Evolutionary conservation across 805 yeast genomes (phyloP).

Genomic region (Yamadazyma paraphyllophila): DNA sequence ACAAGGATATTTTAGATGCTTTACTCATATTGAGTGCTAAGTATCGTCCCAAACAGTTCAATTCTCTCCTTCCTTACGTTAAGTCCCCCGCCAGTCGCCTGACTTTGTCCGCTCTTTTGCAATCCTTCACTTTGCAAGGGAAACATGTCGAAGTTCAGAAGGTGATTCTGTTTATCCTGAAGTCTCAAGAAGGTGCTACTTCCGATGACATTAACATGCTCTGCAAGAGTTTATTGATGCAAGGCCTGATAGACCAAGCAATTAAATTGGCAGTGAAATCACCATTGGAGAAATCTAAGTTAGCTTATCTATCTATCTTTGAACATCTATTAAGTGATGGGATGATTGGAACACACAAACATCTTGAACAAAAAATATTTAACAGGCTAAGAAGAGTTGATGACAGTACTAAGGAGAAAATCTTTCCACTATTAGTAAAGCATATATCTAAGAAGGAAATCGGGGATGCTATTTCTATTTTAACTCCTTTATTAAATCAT

Average conservation of each 20-base stretch:
- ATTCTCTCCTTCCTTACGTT: background rate
- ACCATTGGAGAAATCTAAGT: slow-evolving; percentile 18
- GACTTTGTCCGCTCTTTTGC: slow-evolving; percentile 32
- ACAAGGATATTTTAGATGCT: slow-evolving; percentile 8
- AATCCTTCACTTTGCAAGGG: slow-evolving; percentile 25
- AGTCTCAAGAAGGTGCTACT: slow-evolving; percentile 25
- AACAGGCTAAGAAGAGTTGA: background rate
- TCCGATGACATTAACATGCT: slow-evolving; percentile 27
- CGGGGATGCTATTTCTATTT: background rate
- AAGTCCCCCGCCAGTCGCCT: slow-evolving; percentile 21
- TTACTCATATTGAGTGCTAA: slow-evolving; percentile 12
- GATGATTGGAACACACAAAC: background rate
- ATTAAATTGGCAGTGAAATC: slow-evolving; percentile 21
- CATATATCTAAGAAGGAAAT: slow-evolving; percentile 1
- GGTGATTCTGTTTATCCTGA: slow-evolving; percentile 28
- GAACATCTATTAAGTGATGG: slow-evolving; percentile 9
- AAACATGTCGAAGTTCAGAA: slow-evolving; percentile 28
- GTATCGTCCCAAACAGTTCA: background rate
- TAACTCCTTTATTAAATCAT: background rate
- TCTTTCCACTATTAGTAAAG: slow-evolving; percentile 8
- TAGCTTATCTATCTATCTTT: slow-evolving; percentile 25
- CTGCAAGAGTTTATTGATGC: slow-evolving; percentile 23
- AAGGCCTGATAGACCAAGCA: slow-evolving; percentile 23
- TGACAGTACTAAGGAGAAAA: background rate
- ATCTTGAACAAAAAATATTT: slow-evolving; percentile 9